These are phyloP conservation scores for Phaeophleospora eucalypticola DNA, from an alignment of 2,329 filamentous ascomycete genomes.

Conservation along the genomic window DNA sequence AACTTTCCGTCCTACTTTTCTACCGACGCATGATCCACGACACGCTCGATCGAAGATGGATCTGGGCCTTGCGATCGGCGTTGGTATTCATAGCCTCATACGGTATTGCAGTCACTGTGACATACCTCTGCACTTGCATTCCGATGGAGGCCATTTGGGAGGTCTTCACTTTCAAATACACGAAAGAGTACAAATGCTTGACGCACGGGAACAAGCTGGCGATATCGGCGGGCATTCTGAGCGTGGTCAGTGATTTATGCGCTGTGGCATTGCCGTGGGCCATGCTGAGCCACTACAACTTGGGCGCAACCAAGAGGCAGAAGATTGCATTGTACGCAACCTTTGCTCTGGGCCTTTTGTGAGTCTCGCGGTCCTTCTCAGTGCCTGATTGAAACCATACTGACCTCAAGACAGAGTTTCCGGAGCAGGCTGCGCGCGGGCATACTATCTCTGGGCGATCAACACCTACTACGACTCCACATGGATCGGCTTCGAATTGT, in stretches of 20 bases:
- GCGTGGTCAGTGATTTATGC: not conserved
- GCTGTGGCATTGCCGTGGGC: not conserved
- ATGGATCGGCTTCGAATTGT: conserved; percentile 36
- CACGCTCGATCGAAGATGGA: conserved; percentile 32
- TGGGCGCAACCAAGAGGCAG: conserved; percentile 40
- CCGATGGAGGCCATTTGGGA: not conserved
- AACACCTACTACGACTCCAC: conserved; percentile 36
- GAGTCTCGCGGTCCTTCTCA: conserved; percentile 15
- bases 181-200: not conserved
- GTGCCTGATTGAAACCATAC: conserved; percentile 31
- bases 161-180: not conserved
- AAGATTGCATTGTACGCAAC: conserved; percentile 43
- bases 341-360: conserved; percentile 2
- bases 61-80: not conserved
- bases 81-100: not conserved
- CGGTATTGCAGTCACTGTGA: not conserved
- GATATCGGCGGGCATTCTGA: not conserved
- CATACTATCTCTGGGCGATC: conserved; percentile 32
- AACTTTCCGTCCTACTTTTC: conserved; percentile 36
- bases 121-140: not conserved
- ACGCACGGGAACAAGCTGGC: not conserved
- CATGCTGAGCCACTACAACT: conserved; percentile 35
- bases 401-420: conserved; percentile 1
- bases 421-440: not conserved
- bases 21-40: conserved; percentile 38